Percentiles rank a stretch among this genome's conserved stretches.
These are phyloP conservation scores for Rhizoclosmatium globosum DNA, from an alignment of 192 early-diverging fungal species.

Conservation along the genomic window DNA sequence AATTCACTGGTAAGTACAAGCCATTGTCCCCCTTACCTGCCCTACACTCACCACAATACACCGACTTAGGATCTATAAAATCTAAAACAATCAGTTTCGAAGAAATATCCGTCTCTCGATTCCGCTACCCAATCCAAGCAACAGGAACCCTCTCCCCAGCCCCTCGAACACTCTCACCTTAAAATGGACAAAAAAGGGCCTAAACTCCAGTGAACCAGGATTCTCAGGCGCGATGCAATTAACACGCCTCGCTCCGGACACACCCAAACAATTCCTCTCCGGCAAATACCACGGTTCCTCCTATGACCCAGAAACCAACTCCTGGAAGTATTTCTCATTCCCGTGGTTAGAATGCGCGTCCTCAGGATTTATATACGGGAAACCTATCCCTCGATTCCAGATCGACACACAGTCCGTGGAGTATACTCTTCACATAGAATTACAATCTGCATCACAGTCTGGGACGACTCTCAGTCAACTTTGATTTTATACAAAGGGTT, in stretches of 20 bases:
- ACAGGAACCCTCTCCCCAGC: not conserved
- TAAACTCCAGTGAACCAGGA: not conserved
- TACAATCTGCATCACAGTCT: conserved; percentile 5
- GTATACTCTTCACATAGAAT: not conserved
- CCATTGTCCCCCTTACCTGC: not conserved
- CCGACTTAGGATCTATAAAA: not conserved
- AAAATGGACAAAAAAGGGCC: not conserved
- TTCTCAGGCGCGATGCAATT: not conserved
- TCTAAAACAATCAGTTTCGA: not conserved
- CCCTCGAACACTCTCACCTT: not conserved
- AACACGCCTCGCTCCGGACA: not conserved
- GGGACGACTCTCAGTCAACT: not conserved
- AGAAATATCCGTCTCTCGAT: not conserved
- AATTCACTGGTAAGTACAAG: not conserved
- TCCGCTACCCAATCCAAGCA: not conserved
- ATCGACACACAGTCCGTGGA: conserved; percentile 21
- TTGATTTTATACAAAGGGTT: conserved; percentile 6
- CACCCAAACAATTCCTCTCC: not conserved
- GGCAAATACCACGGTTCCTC: conserved; percentile 13
- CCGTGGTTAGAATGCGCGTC: conserved; percentile 23
- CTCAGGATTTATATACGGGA: conserved; percentile 21
- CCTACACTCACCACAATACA: too few species aligned
- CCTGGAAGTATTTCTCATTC: conserved; percentile 25
- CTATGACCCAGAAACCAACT: conserved; percentile 19
- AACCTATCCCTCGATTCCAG: not conserved